Conservation (phyloP, 345 rosid species). For the Salix suchowensis region DNA sequence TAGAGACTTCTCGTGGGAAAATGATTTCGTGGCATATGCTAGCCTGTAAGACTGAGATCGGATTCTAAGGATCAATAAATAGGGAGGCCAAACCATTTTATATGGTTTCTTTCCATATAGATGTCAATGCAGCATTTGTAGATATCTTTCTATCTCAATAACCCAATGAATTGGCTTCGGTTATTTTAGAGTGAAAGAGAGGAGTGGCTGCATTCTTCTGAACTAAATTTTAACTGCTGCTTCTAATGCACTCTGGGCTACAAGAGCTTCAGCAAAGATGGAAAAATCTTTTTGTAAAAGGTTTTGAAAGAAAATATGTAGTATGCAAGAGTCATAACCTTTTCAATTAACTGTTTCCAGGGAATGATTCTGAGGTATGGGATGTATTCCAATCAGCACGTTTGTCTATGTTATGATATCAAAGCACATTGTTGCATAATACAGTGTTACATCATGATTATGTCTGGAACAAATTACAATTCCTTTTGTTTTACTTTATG, state of each 20-base stretch:
- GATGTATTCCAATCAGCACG: not conserved
- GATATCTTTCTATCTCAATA: not conserved
- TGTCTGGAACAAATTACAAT: not conserved
- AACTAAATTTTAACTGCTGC: not conserved
- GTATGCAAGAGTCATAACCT: not conserved
- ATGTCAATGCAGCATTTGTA: not conserved
- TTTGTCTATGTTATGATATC: not conserved
- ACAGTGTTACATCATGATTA: not conserved
- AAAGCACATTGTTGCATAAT: not conserved
- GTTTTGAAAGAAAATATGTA: not conserved
- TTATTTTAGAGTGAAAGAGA: not conserved
- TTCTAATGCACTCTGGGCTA: not conserved
- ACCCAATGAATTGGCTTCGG: not conserved
- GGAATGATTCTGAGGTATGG: not conserved
- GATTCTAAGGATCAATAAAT: not conserved
- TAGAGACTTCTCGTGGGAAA: not conserved
- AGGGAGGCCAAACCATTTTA: not conserved
- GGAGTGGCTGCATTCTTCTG: not conserved
- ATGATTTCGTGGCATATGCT: not conserved
- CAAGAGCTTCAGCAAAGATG: not conserved
- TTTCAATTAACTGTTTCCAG: not conserved
- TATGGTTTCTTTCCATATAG: not conserved
- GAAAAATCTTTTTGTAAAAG: not conserved
- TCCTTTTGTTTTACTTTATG: slow-evolving; percentile 5
- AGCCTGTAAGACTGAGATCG: not conserved